phyloP scores from a whole-genome alignment of 139 green algal genomes.

The Picochlorum costavermella region DNA sequence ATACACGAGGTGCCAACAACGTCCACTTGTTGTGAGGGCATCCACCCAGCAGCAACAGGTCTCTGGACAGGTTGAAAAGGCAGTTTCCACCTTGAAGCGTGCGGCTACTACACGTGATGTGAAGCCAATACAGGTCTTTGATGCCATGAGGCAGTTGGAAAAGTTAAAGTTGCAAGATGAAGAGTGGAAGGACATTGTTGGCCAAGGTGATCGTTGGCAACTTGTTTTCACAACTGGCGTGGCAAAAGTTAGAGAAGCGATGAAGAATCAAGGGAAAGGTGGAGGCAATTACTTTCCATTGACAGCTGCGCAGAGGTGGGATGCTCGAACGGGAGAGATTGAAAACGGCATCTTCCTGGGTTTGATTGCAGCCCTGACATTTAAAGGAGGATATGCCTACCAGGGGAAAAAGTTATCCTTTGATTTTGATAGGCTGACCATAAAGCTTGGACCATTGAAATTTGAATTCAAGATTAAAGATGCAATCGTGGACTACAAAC shows the following conservation, averaged over 20 bases:
- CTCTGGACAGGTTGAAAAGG: not conserved
- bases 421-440: conserved; percentile 35
- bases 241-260: conserved; percentile 10
- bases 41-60: not conserved
- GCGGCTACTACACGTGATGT: conserved; percentile 9
- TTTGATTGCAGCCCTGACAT: conserved; percentile 29
- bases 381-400: conserved; percentile 29
- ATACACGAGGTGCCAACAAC: not conserved
- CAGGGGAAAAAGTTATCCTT: conserved; percentile 27
- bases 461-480: conserved; percentile 4
- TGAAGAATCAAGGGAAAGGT: conserved; percentile 24
- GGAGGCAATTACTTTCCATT: conserved; percentile 37
- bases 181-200: conserved; percentile 21
- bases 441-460: conserved; percentile 27
- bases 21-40: not conserved
- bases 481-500: conserved; percentile 13
- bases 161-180: conserved; percentile 23
- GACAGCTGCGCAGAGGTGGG: conserved; percentile 36
- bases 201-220: conserved; percentile 30
- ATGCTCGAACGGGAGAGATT: conserved; percentile 22
- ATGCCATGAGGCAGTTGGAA: conserved; percentile 20
- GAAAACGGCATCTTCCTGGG: conserved; percentile 45
- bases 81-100: conserved; percentile 7
- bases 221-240: conserved; percentile 38
- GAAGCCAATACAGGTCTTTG: conserved; percentile 13